phyloP scores from a whole-genome alignment of 2,329 filamentous ascomycete genomes.

The Colletotrichum lindemuthianum region DNA sequence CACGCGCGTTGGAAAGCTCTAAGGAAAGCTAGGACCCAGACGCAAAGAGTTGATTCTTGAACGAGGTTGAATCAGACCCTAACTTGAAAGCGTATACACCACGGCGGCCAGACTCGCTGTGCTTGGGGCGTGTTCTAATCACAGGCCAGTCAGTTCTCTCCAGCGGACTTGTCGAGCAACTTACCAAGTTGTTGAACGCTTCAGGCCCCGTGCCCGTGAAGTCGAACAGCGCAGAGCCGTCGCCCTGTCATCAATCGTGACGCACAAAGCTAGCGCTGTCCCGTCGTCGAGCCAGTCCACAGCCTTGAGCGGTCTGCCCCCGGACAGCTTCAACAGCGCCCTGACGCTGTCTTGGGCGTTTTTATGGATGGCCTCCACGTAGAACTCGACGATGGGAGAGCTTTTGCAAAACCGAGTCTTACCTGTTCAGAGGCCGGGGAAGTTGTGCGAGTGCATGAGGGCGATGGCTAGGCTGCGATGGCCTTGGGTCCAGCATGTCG shows the following conservation, averaged over 20 bases:
- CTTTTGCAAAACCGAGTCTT: background rate
- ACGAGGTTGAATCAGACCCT: too few species aligned
- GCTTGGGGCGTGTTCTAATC: too few species aligned
- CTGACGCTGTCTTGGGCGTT: conserved; percentile 25
- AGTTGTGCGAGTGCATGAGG: conserved; percentile 76
- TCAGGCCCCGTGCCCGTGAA: conserved; percentile 63
- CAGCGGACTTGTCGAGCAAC: too few species aligned
- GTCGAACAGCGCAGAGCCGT: conserved; percentile 73
- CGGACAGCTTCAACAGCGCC: conserved; percentile 63
- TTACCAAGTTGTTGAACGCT: conserved; percentile 41
- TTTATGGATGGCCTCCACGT: conserved; percentile 28
- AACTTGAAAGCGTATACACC: too few species aligned
- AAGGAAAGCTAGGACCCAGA: too few species aligned
- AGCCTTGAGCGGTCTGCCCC: conserved; percentile 75
- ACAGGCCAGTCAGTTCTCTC: too few species aligned
- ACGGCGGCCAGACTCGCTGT: too few species aligned
- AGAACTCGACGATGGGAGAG: conserved; percentile 46
- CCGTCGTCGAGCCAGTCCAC: conserved; percentile 80
- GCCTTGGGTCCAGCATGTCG: conserved; percentile 67
- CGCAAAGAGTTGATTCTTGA: too few species aligned
- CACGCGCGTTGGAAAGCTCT: too few species aligned
- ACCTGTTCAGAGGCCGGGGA: conserved; percentile 60
- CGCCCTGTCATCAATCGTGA: conserved; percentile 67
- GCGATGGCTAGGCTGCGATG: conserved; percentile 65
- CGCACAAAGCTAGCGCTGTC: conserved; percentile 39